A percentile compares a stretch with the other conserved stretches of the same genome.
Conservation (phyloP, 1,284 basidiomycete genomes). For the Inonotus obliquus region DNA sequence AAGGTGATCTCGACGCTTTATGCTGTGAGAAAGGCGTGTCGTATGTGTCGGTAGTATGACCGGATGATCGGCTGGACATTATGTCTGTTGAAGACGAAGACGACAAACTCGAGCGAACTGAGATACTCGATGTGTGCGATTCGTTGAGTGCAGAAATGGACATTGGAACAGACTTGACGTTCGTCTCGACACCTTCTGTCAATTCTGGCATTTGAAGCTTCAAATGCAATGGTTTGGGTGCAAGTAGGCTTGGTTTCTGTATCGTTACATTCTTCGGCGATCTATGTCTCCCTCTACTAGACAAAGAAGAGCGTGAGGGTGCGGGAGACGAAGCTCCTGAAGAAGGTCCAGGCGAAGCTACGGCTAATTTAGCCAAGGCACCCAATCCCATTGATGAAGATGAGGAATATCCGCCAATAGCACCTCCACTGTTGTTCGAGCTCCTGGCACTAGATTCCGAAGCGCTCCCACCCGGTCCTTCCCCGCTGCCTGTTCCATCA, state of each 20-base stretch:
- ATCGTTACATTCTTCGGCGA: neutral
- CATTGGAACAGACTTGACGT: neutral
- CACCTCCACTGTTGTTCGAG: neutral
- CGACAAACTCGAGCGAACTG: neutral
- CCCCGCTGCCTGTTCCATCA: conserved; percentile 12
- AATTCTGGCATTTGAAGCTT: conserved; percentile 6
- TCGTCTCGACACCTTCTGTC: conserved; percentile 3
- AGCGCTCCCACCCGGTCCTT: conserved; percentile 10
- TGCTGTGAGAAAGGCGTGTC: conserved; percentile 11
- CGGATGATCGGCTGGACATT: neutral
- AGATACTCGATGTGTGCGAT: neutral
- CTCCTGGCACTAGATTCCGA: neutral
- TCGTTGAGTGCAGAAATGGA: neutral
- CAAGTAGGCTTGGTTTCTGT: conserved; percentile 12
- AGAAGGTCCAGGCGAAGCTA: conserved; percentile 2
- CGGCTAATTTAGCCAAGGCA: conserved; percentile 2
- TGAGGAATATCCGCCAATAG: conserved; percentile 9
- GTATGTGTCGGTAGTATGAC: conserved; percentile 7
- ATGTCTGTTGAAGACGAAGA: conserved; percentile 12
- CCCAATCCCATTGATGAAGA: conserved; percentile 12
- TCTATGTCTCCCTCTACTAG: neutral
- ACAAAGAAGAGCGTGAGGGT: neutral
- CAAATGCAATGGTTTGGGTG: conserved; percentile 13
- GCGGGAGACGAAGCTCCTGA: neutral
- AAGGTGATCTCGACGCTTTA: neutral